Evolutionary conservation across 495 filamentous ascomycete species (phyloP).

Genomic region (Hypomontagnella submonticulosa): DNA sequence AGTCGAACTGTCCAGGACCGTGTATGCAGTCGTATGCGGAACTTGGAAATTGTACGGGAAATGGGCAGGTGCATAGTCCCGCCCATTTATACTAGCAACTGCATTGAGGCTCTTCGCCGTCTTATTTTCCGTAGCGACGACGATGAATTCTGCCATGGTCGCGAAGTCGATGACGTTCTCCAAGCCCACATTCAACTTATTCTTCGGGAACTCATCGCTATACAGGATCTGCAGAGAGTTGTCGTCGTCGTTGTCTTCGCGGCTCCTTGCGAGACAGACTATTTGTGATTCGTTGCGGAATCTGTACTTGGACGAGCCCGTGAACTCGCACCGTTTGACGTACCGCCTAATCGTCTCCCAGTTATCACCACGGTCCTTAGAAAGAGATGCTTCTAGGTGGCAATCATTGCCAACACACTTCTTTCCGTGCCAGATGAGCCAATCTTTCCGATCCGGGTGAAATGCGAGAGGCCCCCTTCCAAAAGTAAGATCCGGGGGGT

Average conservation of each 20-base stretch:
- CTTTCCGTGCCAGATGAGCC: conserved; percentile 89
- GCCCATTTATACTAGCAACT: conserved; percentile 84
- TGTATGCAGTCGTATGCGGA: conserved; percentile 80
- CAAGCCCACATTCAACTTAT: conserved; percentile 64
- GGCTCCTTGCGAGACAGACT: conserved; percentile 79
- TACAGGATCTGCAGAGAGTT: conserved; percentile 75
- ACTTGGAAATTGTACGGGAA: conserved; percentile 88
- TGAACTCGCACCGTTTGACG: conserved; percentile 84
- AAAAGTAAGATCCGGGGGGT: conserved; percentile 47
- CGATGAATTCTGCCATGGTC: conserved; percentile 93
- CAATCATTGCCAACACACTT: conserved; percentile 71
- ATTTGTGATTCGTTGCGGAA: conserved; percentile 73
- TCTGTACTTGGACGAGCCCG: conserved; percentile 68
- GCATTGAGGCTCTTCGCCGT: conserved; percentile 77
- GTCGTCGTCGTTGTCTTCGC: conserved; percentile 69
- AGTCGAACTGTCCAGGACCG: conserved; percentile 90
- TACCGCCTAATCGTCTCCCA: conserved; percentile 77
- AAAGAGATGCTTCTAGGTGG: conserved; percentile 75
- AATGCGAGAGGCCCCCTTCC: conserved; percentile 67
- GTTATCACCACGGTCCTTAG: conserved; percentile 76
- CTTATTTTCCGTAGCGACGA: conserved; percentile 79
- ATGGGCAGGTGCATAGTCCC: conserved; percentile 79
- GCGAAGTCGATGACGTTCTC: conserved; percentile 84
- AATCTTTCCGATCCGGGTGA: conserved; percentile 82
- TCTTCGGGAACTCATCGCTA: conserved; percentile 79